Evolutionary conservation across 2,329 filamentous ascomycete species (phyloP), one percentile per base, ranked within the genome.

Genomic region (Dactylonectria macrodidyma): DNA sequence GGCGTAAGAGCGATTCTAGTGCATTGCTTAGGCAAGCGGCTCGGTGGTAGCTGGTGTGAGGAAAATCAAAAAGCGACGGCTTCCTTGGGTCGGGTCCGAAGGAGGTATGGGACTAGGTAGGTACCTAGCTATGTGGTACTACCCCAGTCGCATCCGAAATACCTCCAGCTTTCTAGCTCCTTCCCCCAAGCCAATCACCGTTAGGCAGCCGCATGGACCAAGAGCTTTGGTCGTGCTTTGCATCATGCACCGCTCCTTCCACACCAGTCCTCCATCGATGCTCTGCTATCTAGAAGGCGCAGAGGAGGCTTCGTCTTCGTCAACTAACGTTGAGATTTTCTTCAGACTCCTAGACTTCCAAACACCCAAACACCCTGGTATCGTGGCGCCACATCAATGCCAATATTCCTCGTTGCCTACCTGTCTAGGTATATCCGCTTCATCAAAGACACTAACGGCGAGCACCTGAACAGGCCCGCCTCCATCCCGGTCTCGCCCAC

Each of bases 1-100:
- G 47, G 46, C 30, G 62, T 62, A 69, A 41, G 69, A 48, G 60
- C 59, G 44, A 62, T 50, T 47, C 26, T 46, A 38, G 58, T 14
- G 48, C 33, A 55, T 62, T 57, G 65, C 54, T 68, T 65, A 41
- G 11, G 36, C 47, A 68, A 50, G 58, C 38, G 44, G 44, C 46
- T 22, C 16, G 59, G 52, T 36, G 55, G 48, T 41, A 55, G 59
- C 69, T 44, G 22, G 14, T 22, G 62, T 41, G 41, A 65, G 57
- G 54, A 67, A 65, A 73, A 71, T 68, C 71, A 73, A 71, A 73
- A 73, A 56, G 50, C 62, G 52, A 47, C 60, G 26, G 7, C 26
- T 30, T 66, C 38, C 57, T 44, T 14, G 33, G 60, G 48, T 36
- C 30, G 30, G 41, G 51, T 65, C 46, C 58, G 47, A n/a, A 46